Conservation (phyloP, 2,329 filamentous ascomycete species). For the Pseudonectria buxi region DNA sequence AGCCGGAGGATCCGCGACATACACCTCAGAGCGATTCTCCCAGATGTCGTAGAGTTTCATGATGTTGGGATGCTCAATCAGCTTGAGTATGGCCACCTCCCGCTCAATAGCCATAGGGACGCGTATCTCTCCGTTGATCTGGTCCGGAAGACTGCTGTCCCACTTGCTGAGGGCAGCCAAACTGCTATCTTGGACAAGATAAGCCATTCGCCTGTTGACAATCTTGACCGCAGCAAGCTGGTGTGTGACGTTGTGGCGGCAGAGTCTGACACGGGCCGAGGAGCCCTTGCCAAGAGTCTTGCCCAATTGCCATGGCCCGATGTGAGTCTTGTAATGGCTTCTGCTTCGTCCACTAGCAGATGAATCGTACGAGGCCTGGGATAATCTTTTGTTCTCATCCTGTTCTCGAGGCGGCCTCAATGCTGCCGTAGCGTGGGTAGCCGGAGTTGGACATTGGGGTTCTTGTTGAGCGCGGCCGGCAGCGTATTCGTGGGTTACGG, state of each 20-base stretch:
- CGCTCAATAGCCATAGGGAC: constrained; percentile 88
- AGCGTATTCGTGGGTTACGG: constrained; percentile 10
- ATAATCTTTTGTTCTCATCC: constrained; percentile 32
- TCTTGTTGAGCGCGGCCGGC: constrained; percentile 8
- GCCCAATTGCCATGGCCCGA: constrained; percentile 91
- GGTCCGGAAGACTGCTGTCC: constrained; percentile 51
- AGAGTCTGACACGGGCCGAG: constrained; percentile 79
- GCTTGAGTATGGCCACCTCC: constrained; percentile 94
- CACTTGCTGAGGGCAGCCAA: constrained; percentile 75
- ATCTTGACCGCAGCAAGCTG: constrained; percentile 93
- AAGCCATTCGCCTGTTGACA: constrained; percentile 74
- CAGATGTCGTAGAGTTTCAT: constrained; percentile 94
- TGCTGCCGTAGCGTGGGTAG: constrained; percentile 4
- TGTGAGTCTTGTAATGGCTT: constrained; percentile 58
- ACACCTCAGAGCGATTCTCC: constrained; percentile 96
- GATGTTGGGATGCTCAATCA: constrained; percentile 91
- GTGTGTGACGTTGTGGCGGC: constrained; percentile 70
- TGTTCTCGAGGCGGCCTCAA: constrained; percentile 23
- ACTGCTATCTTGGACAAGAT: constrained; percentile 77
- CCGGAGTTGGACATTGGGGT: constrained; percentile 3
- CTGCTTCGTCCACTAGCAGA: constrained; percentile 34
- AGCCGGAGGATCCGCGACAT: no score
- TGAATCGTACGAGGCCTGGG: constrained; percentile 36
- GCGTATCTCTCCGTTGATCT: constrained; percentile 54
- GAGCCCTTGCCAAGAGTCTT: constrained; percentile 85